A percentile compares a stretch with the other conserved stretches of the same genome.
Conservation (phyloP, 164 flowering plant genomes). For the Houttuynia cordata region DNA sequence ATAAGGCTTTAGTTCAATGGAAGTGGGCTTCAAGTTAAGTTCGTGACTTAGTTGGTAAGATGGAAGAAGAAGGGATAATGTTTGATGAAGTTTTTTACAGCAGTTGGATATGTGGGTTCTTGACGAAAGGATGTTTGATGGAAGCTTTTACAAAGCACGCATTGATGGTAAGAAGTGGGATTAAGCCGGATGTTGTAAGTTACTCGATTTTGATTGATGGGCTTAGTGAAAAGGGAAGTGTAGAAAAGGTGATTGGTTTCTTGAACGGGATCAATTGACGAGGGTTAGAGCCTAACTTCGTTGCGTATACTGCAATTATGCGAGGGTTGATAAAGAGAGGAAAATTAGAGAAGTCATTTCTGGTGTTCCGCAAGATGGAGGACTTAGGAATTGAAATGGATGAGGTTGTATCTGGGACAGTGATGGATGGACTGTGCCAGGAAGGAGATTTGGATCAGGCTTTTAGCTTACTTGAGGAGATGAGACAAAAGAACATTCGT, state of each 20-base stretch:
- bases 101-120: slow-evolving; percentile 55
- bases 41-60: slow-evolving; percentile 29
- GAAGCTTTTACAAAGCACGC: slow-evolving; percentile 40
- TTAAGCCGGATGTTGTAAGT: slow-evolving; percentile 41
- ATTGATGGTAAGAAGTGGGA: slow-evolving; percentile 38
- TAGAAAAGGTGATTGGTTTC: slow-evolving; percentile 63
- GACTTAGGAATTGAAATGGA: slow-evolving; percentile 39
- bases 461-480: slow-evolving; percentile 49
- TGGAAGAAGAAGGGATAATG: slow-evolving; percentile 41
- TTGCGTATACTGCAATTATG: slow-evolving; percentile 61
- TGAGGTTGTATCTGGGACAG: slow-evolving; percentile 54
- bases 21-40: slow-evolving; percentile 47
- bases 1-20: slow-evolving; percentile 41
- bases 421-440: slow-evolving; percentile 56
- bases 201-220: slow-evolving; percentile 65
- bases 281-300: slow-evolving; percentile 45
- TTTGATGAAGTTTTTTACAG: slow-evolving; percentile 65
- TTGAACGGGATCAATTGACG: slow-evolving; percentile 44
- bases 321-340: slow-evolving; percentile 55
- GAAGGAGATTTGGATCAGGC: slow-evolving; percentile 40
- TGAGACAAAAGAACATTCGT: slow-evolving; percentile 47
- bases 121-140: slow-evolving; percentile 29
- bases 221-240: slow-evolving; percentile 51
- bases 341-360: slow-evolving; percentile 55
- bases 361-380: slow-evolving; percentile 33